Percentiles rank a stretch among this genome's conserved stretches.
Conservation (phyloP, 2,329 filamentous ascomycete genomes). For the Pyrenophora seminiperda region DNA sequence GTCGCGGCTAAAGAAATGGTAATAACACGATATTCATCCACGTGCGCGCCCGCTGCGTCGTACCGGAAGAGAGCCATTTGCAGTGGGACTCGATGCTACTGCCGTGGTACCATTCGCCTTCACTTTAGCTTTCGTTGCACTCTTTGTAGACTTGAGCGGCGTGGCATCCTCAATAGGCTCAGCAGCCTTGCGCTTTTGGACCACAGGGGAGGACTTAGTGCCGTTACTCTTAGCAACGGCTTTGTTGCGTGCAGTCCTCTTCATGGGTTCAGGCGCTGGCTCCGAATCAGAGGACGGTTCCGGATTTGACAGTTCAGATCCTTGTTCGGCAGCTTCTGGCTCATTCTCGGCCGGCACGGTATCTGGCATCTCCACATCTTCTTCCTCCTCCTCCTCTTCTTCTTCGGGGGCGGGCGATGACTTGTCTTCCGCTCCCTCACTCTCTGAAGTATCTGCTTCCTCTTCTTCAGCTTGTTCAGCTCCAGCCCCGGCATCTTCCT, state of each 20-base stretch:
- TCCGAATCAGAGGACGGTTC: slow-evolving; percentile 25
- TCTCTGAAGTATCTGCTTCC: slow-evolving; percentile 22
- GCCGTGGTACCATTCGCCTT: slow-evolving; percentile 21
- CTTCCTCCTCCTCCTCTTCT: slow-evolving; percentile 42
- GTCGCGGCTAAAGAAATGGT: background rate
- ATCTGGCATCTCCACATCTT: slow-evolving; percentile 42
- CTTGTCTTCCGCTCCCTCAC: slow-evolving; percentile 19
- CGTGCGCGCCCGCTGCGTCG: slow-evolving; percentile 30
- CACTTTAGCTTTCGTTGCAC: slow-evolving; percentile 20
- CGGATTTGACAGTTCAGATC: slow-evolving; percentile 20
- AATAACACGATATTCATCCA: background rate
- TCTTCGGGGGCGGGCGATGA: slow-evolving; percentile 26
- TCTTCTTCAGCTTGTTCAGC: slow-evolving; percentile 31
- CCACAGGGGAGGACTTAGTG: slow-evolving; percentile 21
- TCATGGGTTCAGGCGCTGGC: slow-evolving; percentile 21
- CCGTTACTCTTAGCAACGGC: slow-evolving; percentile 26
- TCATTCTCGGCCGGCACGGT: slow-evolving; percentile 15
- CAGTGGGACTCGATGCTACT: slow-evolving; percentile 18
- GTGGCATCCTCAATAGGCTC: slow-evolving; percentile 19
- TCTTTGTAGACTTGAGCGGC: slow-evolving; percentile 25
- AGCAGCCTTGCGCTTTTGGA: slow-evolving; percentile 25
- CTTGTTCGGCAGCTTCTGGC: slow-evolving; percentile 14
- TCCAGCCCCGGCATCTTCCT: slow-evolving; percentile 45
- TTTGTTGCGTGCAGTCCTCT: slow-evolving; percentile 22
- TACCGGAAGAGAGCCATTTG: slow-evolving; percentile 21